Evolutionary conservation across 345 rosid genomes (phyloP), one percentile per base, ranked within the genome.

Genomic region (Carallia pectinifolia): DNA sequence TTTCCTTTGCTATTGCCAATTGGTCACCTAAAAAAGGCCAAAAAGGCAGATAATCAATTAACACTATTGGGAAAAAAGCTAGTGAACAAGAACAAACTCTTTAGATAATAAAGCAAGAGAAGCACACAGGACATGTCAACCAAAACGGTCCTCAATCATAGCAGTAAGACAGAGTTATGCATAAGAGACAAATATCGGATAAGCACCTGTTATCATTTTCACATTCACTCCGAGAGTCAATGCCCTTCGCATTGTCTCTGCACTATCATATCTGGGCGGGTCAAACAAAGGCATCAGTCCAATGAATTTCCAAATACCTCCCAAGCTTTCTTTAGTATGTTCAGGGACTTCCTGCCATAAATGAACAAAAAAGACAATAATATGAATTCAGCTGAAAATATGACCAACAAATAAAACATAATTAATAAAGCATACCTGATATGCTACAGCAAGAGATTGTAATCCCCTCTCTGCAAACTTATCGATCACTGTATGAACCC

Each of bases 201-300:
- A 33, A 33, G 34, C 89, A 85, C 91, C 89, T 60, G 91, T 87
- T 36, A 87, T 87, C 91, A 87, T 87, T 72, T 87, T 87, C 53
- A 87, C 89, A 31, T 84, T 87, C 36, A 87, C 89, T 69, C 92
- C 92, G 29, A 87, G 87, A 81, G 85, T 84, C 70, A 87, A 68
- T 6, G 92, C 89, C 62, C 88, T 82, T 44, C 86, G 38, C 33
- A 87, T 87, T 16, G 88, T 85, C 2, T 85, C 91, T 15, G 84
- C 89, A 77, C 88, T 83, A 69, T 82, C 87, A 81, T 85, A 88
- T 77, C 89, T 88, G 15, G 89, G 86, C 27, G 92, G 92, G 70
- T 88, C 92, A 73, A 88, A 88, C 61, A 88, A 70, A 54, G 92
- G 90, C 88, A 84, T 70, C 31, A 85, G 81, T 8, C 84, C 89